These are phyloP conservation scores for Inonotus hispidus DNA, from an alignment of 1,284 basidiomycete species.

Conservation along the genomic window DNA sequence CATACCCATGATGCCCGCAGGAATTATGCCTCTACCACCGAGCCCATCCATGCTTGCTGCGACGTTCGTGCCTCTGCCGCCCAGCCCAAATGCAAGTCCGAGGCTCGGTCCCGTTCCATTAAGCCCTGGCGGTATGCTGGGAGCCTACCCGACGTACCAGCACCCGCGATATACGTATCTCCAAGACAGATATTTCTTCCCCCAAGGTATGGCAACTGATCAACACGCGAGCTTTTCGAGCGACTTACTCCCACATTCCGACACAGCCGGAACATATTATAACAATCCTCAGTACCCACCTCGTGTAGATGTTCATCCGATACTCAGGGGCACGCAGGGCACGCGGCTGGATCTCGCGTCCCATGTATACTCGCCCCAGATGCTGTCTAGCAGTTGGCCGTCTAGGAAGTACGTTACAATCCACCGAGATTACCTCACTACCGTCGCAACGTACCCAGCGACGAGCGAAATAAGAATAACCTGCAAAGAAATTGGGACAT, in stretches of 20 bases:
- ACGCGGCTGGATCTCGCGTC: constrained; percentile 10
- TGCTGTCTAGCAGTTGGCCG: background rate
- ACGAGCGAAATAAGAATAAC: background rate
- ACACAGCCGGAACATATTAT: constrained; percentile 1
- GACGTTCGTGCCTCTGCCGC: constrained; percentile 15
- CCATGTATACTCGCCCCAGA: background rate
- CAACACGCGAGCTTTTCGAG: background rate
- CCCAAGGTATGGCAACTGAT: constrained; percentile 3
- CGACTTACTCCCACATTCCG: background rate
- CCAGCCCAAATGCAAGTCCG: constrained; percentile 16
- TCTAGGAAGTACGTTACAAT: background rate
- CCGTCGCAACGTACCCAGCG: constrained; percentile 4
- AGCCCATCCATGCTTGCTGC: constrained; percentile 16
- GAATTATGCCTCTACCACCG: constrained; percentile 18
- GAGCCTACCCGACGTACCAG: constrained; percentile 6
- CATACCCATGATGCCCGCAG: constrained; percentile 15
- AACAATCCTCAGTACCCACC: constrained; percentile 5
- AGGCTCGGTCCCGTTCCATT: constrained; percentile 4
- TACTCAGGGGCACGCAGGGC: constrained; percentile 5
- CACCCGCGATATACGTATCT: constrained; percentile 1
- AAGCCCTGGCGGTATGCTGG: constrained; percentile 6
- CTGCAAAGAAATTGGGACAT: constrained; percentile 7
- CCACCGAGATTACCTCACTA: constrained; percentile 11
- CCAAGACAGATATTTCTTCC: constrained; percentile 11
- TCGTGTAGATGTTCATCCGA: constrained; percentile 1